Percentiles rank a stretch among this genome's conserved stretches.
phyloP scores from a whole-genome alignment of 768 basidiomycete species.

The Lyophyllum decastes region DNA sequence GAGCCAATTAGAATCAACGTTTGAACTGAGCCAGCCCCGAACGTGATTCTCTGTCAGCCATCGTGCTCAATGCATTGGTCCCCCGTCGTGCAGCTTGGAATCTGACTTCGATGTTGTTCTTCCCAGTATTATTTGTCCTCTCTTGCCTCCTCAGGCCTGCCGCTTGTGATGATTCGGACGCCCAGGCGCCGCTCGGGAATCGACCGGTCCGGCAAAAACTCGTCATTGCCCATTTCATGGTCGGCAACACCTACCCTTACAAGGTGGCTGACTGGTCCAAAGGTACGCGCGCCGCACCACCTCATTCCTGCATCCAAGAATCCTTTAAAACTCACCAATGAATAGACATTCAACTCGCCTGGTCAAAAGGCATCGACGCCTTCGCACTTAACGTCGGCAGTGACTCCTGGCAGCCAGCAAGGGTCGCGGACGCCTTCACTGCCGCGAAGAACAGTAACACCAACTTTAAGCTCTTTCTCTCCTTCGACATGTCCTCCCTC shows the following conservation, averaged over 20 bases:
- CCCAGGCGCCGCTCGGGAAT: background rate
- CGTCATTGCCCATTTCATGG: conserved; percentile 63
- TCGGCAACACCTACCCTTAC: conserved; percentile 71
- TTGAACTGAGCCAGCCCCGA: background rate
- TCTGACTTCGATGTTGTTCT: background rate
- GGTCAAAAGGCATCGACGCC: conserved; percentile 53
- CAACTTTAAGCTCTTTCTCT: conserved; percentile 48
- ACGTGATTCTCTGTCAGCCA: background rate
- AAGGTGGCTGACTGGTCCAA: conserved; percentile 52
- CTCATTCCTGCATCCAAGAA: background rate
- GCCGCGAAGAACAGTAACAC: conserved; percentile 32
- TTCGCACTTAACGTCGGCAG: conserved; percentile 63
- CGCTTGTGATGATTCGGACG: background rate
- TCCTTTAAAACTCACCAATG: background rate
- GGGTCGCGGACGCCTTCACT: conserved; percentile 49
- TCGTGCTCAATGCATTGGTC: background rate
- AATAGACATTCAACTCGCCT: conserved; percentile 51
- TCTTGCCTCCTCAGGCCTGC: background rate
- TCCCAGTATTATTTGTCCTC: background rate
- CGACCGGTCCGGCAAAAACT: conserved; percentile 22
- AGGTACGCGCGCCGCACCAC: conserved; percentile 22
- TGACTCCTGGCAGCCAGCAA: conserved; percentile 51
- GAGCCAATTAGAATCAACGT: too few relatives aligned
- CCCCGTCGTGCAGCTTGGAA: too few relatives aligned
- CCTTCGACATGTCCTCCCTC: conserved; percentile 49